Conservation (phyloP, 148 eudicot species). For the Suaeda aralocaspica region DNA sequence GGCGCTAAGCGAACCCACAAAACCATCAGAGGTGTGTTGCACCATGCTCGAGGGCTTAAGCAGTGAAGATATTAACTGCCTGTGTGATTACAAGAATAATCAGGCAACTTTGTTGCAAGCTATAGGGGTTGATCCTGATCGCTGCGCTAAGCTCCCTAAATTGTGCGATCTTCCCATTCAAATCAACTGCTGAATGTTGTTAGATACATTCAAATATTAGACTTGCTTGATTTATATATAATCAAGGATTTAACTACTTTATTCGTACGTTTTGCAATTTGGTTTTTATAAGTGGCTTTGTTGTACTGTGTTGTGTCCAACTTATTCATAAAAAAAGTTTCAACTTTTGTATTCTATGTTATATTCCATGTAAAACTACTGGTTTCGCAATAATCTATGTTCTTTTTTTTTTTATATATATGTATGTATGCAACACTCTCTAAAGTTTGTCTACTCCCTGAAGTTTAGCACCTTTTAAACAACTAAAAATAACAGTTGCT, state of each 20-base stretch:
- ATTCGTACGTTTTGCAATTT: not conserved
- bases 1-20: constrained; percentile 24
- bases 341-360: too few relatives aligned
- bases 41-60: constrained; percentile 27
- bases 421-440: too few relatives aligned
- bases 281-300: not conserved
- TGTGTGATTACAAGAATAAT: constrained; percentile 47
- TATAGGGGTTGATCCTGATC: constrained; percentile 48
- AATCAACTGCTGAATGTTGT: not conserved
- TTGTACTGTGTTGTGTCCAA: not conserved
- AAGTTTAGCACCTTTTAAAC: too few relatives aligned
- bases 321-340: not conserved
- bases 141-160: constrained; percentile 46
- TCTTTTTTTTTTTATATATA: too few relatives aligned
- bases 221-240: not conserved
- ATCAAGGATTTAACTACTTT: not conserved
- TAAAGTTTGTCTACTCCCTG: too few relatives aligned
- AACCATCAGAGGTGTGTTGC: constrained; percentile 44
- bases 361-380: too few relatives aligned
- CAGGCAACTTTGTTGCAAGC: constrained; percentile 27
- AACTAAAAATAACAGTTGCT: too few relatives aligned
- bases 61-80: constrained; percentile 39
- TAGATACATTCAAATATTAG: too few relatives aligned
- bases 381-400: too few relatives aligned
- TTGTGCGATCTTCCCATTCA: constrained; percentile 28